A percentile compares a stretch with the other conserved stretches of the same genome.
phyloP scores from a whole-genome alignment of 1,284 basidiomycete genomes.

The Ustilago xerochloae region DNA sequence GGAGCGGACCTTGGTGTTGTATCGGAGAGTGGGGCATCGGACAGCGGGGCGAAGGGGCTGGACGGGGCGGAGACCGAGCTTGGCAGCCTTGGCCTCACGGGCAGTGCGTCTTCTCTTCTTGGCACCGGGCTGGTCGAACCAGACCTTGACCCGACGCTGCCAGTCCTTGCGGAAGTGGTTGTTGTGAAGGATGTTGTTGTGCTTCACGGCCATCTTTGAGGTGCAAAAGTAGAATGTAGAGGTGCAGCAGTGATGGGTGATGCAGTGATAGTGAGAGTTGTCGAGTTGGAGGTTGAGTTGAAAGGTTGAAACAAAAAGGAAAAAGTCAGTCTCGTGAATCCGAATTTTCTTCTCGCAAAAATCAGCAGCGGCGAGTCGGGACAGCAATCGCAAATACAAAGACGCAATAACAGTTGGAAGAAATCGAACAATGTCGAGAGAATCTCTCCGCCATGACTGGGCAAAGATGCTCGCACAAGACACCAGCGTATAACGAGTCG shows the following conservation, averaged over 20 bases:
- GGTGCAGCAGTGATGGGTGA: background rate
- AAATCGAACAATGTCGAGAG: too few species aligned
- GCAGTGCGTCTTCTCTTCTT: slow-evolving; percentile 95
- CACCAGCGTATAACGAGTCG: too few species aligned
- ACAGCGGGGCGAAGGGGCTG: slow-evolving; percentile 95
- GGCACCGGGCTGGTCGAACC: slow-evolving; percentile 99
- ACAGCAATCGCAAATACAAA: slow-evolving; percentile 1
- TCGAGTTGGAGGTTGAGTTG: slow-evolving; percentile 2
- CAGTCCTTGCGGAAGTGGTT: slow-evolving; percentile 93
- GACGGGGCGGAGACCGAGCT: slow-evolving; percentile 91
- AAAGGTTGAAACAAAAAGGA: background rate
- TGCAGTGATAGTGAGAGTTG: background rate
- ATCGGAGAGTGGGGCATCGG: slow-evolving; percentile 94
- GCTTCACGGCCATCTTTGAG: slow-evolving; percentile 65
- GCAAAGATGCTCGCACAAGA: too few species aligned
- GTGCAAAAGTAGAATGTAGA: background rate
- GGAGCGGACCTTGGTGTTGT: slow-evolving; percentile 98
- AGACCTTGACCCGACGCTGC: slow-evolving; percentile 89
- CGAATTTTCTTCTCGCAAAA: background rate
- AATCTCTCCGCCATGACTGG: too few species aligned
- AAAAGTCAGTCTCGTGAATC: slow-evolving; percentile 29
- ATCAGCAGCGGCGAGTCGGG: background rate
- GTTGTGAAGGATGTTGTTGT: slow-evolving; percentile 69
- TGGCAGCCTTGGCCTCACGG: slow-evolving; percentile 89
- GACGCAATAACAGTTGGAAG: background rate